Evolutionary conservation across 2,329 filamentous ascomycete genomes (phyloP).

Genomic region (Fusarium poae): DNA sequence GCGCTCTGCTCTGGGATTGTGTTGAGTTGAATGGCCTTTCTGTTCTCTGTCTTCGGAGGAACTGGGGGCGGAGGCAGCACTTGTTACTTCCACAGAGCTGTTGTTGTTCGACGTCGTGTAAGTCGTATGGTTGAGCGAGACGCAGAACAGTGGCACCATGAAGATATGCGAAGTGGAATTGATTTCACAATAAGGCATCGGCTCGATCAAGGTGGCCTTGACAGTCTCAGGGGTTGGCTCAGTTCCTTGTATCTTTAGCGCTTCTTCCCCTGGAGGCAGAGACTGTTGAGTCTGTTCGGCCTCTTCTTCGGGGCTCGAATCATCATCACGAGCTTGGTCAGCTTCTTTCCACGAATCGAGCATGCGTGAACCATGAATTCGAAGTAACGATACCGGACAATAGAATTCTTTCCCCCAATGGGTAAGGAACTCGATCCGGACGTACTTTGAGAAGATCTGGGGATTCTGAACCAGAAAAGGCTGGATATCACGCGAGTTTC

Average conservation of each 20-base stretch:
- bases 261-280: conserved; percentile 17
- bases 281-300: conserved; percentile 24
- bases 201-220: conserved; percentile 3
- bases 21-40: conserved; percentile 24
- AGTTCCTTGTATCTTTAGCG: conserved; percentile 6
- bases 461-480: conserved; percentile 95
- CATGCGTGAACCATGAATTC: conserved; percentile 96
- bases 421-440: conserved; percentile 89
- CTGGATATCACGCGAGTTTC: conserved; percentile 93
- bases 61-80: conserved; percentile 1
- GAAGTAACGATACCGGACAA: conserved; percentile 89
- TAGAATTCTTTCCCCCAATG: conserved; percentile 98
- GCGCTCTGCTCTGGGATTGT: conserved; percentile 24
- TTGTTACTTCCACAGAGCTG: conserved; percentile 14
- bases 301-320: conserved; percentile 58
- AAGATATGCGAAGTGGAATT: conserved; percentile 17
- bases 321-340: conserved; percentile 75
- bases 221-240: neutral
- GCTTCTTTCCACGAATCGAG: conserved; percentile 92
- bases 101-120: conserved; percentile 2
- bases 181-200: conserved; percentile 23
- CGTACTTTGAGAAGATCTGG: conserved; percentile 93
- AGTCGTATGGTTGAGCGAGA: conserved; percentile 13
- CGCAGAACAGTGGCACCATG: conserved; percentile 28
- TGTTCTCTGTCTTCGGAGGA: conserved; percentile 24